Percentiles rank a stretch among this genome's conserved stretches.
These are phyloP conservation scores for Hibiscus trionum DNA, from an alignment of 345 rosid species.

Conservation along the genomic window DNA sequence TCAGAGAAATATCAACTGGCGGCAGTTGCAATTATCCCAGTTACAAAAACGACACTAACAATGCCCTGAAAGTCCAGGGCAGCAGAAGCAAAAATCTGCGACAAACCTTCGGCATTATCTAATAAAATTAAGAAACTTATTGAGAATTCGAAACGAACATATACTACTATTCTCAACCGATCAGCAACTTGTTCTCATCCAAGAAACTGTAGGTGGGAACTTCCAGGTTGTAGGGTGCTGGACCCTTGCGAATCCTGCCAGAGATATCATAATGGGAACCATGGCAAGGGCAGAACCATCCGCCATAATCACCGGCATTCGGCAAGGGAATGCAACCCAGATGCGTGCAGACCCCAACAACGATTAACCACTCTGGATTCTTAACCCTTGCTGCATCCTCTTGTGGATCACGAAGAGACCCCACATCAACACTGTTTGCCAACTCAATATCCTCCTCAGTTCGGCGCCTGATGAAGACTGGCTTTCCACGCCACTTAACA, in stretches of 20 bases:
- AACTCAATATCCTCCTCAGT: constrained; percentile 83
- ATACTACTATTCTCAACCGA: constrained; percentile 45
- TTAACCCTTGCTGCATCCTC: constrained; percentile 67
- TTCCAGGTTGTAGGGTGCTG: constrained; percentile 88
- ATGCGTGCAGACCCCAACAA: constrained; percentile 94
- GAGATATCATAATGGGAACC: constrained; percentile 94
- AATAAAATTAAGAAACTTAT: constrained; percentile 10
- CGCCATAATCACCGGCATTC: constrained; percentile 93
- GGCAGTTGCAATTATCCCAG: constrained; percentile 5
- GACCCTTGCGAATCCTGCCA: constrained; percentile 90
- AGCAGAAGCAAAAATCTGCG: constrained; percentile 12
- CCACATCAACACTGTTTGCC: constrained; percentile 77
- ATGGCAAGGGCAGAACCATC: constrained; percentile 98
- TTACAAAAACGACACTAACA: constrained; percentile 16
- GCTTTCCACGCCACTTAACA: constrained; percentile 98
- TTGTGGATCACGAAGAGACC: constrained; percentile 83
- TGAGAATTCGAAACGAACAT: constrained; percentile 1
- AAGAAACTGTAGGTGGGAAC: constrained; percentile 86
- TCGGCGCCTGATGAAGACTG: constrained; percentile 85
- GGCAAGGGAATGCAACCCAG: constrained; percentile 96
- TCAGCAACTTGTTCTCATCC: constrained; percentile 72
- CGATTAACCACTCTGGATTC: constrained; percentile 88
- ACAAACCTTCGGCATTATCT: constrained; percentile 38
- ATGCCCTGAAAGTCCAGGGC: constrained; percentile 10
- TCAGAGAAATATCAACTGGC: constrained; percentile 2